Conservation (phyloP, 2,329 filamentous ascomycete species). For the Diaporthe sp. region DNA sequence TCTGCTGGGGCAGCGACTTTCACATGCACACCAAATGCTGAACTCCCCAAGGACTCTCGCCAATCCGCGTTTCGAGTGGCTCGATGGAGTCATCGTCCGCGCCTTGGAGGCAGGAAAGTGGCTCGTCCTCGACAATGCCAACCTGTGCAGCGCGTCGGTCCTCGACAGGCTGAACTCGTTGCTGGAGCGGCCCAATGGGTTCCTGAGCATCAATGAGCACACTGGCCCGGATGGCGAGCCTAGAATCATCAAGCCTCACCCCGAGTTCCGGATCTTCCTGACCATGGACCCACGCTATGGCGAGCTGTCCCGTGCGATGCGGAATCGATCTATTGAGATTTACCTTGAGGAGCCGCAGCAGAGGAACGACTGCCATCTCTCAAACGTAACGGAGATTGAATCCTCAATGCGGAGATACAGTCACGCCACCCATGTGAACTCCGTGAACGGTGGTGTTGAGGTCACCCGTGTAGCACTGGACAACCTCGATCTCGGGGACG, state of each 20-base stretch:
- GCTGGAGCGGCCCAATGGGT: constrained; percentile 84
- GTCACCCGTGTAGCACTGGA: constrained; percentile 56
- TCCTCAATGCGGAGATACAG: constrained; percentile 58
- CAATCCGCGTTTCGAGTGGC: constrained; percentile 92
- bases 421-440: constrained; percentile 35
- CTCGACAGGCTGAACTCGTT: constrained; percentile 94
- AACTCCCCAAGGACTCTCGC: constrained; percentile 67
- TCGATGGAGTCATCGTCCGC: constrained; percentile 90
- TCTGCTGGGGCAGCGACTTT: constrained; percentile 58
- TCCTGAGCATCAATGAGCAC: constrained; percentile 92
- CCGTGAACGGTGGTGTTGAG: constrained; percentile 43
- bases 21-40: constrained; percentile 61
- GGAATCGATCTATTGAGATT: constrained; percentile 93
- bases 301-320: constrained; percentile 94
- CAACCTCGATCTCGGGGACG: constrained; percentile 58
- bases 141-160: constrained; percentile 94
- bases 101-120: constrained; percentile 88
- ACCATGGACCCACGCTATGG: constrained; percentile 93
- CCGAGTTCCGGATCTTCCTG: constrained; percentile 90
- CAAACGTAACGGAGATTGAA: constrained; percentile 59
- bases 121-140: constrained; percentile 97
- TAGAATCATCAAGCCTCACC: constrained; percentile 82
- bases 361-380: constrained; percentile 45
- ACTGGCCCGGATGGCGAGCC: constrained; percentile 84
- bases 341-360: constrained; percentile 69